These are phyloP conservation scores for Moricandia moricandioides DNA, from an alignment of 345 rosid genomes.

Conservation along the genomic window DNA sequence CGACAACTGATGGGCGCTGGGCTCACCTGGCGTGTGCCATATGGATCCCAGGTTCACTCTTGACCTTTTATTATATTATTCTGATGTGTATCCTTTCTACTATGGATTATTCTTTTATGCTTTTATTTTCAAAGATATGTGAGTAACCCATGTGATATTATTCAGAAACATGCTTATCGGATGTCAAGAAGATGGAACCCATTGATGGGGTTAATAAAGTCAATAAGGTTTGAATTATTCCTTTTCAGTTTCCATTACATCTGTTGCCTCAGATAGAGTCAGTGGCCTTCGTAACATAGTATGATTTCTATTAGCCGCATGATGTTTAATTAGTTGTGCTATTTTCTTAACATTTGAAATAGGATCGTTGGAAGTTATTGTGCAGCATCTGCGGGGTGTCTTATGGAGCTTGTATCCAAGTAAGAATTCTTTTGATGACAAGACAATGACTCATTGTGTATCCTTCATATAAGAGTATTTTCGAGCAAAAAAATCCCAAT, in stretches of 20 bases:
- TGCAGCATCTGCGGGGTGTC: conserved; percentile 94
- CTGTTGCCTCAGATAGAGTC: conserved; percentile 12
- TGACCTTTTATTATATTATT: conserved; percentile 15
- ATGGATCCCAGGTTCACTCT: conserved; percentile 90
- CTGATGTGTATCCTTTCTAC: conserved; percentile 5
- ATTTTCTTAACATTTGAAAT: conserved; percentile 32
- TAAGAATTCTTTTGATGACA: conserved; percentile 42
- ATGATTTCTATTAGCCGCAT: neutral
- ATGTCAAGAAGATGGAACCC: conserved; percentile 97
- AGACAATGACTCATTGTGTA: conserved; percentile 6
- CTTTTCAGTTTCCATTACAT: neutral
- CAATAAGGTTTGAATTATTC: conserved; percentile 51
- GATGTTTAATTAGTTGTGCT: conserved; percentile 15
- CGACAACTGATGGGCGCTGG: conserved; percentile 93
- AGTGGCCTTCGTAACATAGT: conserved; percentile 3
- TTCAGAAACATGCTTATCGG: conserved; percentile 91
- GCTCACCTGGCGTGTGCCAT: conserved; percentile 99
- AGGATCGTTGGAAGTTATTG: conserved; percentile 97
- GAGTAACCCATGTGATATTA: conserved; percentile 25
- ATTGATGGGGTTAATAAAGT: conserved; percentile 85
- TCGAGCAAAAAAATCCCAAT: neutral
- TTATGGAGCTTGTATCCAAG: conserved; percentile 98
- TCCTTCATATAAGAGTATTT: neutral
- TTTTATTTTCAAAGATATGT: conserved; percentile 7
- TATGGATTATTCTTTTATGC: conserved; percentile 19